phyloP scores from a whole-genome alignment of 2,329 filamentous ascomycete species.

The Penicillium sp. region DNA sequence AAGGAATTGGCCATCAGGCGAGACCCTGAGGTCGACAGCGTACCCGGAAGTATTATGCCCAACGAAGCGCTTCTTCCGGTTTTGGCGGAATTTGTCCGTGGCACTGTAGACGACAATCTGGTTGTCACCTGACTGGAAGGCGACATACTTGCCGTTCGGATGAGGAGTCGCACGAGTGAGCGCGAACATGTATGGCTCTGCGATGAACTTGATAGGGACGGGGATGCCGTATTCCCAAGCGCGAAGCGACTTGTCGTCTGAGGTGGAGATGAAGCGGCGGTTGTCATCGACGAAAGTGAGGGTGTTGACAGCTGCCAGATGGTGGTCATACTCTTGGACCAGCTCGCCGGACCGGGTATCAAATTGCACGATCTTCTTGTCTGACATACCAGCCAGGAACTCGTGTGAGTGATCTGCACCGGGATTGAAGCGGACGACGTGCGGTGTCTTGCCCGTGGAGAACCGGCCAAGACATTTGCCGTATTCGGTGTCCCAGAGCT shows the following conservation, averaged over 20 bases:
- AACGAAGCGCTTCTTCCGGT: conserved; percentile 93
- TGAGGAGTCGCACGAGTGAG: conserved; percentile 83
- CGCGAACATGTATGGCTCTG: conserved; percentile 96
- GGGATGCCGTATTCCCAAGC: conserved; percentile 99
- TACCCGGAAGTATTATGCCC: conserved; percentile 96
- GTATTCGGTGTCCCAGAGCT: conserved; percentile 97
- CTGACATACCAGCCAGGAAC: conserved; percentile 93
- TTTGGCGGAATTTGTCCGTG: conserved; percentile 94
- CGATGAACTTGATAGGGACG: conserved; percentile 97
- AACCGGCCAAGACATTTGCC: conserved; percentile 85
- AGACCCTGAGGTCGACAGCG: conserved; percentile 83
- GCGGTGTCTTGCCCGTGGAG: conserved; percentile 89
- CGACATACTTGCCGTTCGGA: conserved; percentile 88
- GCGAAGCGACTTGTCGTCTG: conserved; percentile 91
- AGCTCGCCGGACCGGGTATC: conserved; percentile 79
- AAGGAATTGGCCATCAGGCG: conserved; percentile 88
- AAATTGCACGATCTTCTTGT: conserved; percentile 98
- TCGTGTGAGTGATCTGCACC: conserved; percentile 73
- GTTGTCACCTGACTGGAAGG: conserved; percentile 91
- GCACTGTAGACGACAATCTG: conserved; percentile 94
- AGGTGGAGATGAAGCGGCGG: conserved; percentile 94
- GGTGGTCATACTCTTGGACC: conserved; percentile 97
- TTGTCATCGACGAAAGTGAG: conserved; percentile 94
- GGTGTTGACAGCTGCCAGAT: conserved; percentile 95
- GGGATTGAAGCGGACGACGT: conserved; percentile 92